phyloP scores from a whole-genome alignment of 805 yeast species.

The Zygotorulaspora florentina region DNA sequence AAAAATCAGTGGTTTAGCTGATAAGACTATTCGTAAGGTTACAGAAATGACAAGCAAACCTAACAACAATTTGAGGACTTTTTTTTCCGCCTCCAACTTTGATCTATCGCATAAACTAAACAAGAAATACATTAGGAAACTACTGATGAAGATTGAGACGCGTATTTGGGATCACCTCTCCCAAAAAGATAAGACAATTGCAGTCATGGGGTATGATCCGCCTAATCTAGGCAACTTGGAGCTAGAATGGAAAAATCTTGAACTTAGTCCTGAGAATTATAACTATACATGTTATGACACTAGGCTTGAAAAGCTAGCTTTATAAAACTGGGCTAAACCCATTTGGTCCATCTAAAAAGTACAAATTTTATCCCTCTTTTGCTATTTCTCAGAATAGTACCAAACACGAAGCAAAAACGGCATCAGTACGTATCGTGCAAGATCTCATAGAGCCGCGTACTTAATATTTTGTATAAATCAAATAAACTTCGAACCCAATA shows the following conservation, averaged over 20 bases:
- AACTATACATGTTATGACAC: constrained; percentile 1
- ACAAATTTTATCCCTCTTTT: too few species aligned
- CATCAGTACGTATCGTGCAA: too few species aligned
- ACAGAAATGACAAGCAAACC: constrained; percentile 1
- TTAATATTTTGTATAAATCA: neutral
- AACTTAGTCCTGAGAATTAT: constrained; percentile 5
- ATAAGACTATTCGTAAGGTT: constrained; percentile 1
- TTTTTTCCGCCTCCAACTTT: constrained; percentile 1
- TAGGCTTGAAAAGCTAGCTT: neutral
- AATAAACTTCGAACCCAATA: constrained; percentile 9
- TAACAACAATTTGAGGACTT: neutral
- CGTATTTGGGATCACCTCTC: constrained; percentile 10
- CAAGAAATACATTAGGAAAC: constrained; percentile 1
- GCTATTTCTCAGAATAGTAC: too few species aligned
- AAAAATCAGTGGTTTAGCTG: constrained; percentile 1
- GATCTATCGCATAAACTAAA: neutral
- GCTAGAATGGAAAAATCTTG: constrained; percentile 13
- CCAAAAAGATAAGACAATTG: constrained; percentile 7
- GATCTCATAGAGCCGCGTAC: neutral
- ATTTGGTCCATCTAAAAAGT: neutral
- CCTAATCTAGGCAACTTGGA: constrained; percentile 4
- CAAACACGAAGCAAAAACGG: too few species aligned
- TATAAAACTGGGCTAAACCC: neutral
- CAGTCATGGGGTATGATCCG: constrained; percentile 3
- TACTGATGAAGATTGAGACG: constrained; percentile 6